A percentile compares a stretch with the other conserved stretches of the same genome.
Conservation (phyloP, 2,329 filamentous ascomycete genomes). For the Neocucurbitaria cava region DNA sequence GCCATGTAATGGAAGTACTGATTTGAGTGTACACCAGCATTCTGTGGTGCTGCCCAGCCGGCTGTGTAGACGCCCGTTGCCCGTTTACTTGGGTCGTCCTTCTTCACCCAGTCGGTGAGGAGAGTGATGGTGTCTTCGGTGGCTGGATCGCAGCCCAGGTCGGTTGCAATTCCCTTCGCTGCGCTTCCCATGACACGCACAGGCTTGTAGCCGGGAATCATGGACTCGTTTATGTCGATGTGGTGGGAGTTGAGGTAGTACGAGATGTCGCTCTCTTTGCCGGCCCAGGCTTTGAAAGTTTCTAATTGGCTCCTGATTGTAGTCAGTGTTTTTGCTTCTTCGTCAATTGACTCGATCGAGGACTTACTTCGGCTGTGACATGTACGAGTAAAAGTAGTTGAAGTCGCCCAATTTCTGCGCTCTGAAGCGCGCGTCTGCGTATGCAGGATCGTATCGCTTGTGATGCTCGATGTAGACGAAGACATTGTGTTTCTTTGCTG, state of each 20-base stretch:
- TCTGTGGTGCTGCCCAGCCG: constrained; percentile 92
- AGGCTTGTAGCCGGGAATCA: constrained; percentile 83
- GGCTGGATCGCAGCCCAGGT: constrained; percentile 76
- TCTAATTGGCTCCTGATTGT: constrained; percentile 86
- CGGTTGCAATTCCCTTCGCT: constrained; percentile 78
- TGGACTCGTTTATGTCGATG: constrained; percentile 89
- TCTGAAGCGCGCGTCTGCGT: constrained; percentile 83
- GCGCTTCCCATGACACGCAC: constrained; percentile 79
- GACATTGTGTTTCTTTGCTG: constrained; percentile 75
- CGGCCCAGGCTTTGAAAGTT: constrained; percentile 95
- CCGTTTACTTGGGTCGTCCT: constrained; percentile 69
- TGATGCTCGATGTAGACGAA: constrained; percentile 96
- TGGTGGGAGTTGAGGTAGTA: constrained; percentile 98
- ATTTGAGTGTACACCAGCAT: constrained; percentile 92
- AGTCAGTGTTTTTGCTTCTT: constrained; percentile 65
- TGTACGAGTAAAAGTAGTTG: constrained; percentile 98
- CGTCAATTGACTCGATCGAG: constrained; percentile 50
- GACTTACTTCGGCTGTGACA: constrained; percentile 70
- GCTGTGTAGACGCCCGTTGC: constrained; percentile 92
- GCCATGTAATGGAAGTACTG: constrained; percentile 98
- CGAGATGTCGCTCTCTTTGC: constrained; percentile 88
- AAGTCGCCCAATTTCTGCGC: constrained; percentile 84
- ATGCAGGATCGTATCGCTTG: constrained; percentile 94
- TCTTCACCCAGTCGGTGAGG: constrained; percentile 85
- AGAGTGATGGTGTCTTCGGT: constrained; percentile 96